Evolutionary conservation across 2,329 filamentous ascomycete species (phyloP).

Genomic region (Myrmaecium sp.): DNA sequence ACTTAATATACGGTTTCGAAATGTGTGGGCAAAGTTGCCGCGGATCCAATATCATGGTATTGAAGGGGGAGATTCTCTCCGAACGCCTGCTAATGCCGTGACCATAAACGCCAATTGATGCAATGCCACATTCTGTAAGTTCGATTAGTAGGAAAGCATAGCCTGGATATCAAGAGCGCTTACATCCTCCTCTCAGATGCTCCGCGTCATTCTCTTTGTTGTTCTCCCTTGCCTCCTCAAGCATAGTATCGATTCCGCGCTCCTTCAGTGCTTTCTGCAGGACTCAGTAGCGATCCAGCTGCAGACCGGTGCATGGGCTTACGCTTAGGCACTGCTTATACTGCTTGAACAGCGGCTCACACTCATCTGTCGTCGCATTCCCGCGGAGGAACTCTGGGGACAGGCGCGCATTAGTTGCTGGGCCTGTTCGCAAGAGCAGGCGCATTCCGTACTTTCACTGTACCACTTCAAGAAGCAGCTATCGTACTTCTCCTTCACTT

Average conservation of each 20-base stretch:
- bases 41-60: no score
- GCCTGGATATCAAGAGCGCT: no score
- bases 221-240: conserved; percentile 79
- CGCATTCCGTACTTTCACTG: conserved; percentile 91
- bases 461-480: conserved; percentile 99
- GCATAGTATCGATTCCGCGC: conserved; percentile 78
- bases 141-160: not conserved
- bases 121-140: no score
- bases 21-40: no score
- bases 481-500: conserved; percentile 95
- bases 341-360: conserved; percentile 66
- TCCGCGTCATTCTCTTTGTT: conserved; percentile 73
- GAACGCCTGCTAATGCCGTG: no score
- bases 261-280: conserved; percentile 67
- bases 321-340: conserved; percentile 81
- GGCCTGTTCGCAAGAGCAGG: conserved; percentile 7
- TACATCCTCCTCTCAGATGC: conserved; percentile 37
- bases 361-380: conserved; percentile 70
- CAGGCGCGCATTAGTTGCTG: conserved; percentile 1
- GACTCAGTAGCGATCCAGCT: not conserved
- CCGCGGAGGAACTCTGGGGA: conserved; percentile 66
- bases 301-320: conserved; percentile 13
- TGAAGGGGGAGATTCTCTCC: no score
- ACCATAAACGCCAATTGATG: no score
- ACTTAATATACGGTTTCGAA: no score